These are phyloP conservation scores for Niebla homalea DNA, from an alignment of 495 filamentous ascomycete species.

Conservation along the genomic window DNA sequence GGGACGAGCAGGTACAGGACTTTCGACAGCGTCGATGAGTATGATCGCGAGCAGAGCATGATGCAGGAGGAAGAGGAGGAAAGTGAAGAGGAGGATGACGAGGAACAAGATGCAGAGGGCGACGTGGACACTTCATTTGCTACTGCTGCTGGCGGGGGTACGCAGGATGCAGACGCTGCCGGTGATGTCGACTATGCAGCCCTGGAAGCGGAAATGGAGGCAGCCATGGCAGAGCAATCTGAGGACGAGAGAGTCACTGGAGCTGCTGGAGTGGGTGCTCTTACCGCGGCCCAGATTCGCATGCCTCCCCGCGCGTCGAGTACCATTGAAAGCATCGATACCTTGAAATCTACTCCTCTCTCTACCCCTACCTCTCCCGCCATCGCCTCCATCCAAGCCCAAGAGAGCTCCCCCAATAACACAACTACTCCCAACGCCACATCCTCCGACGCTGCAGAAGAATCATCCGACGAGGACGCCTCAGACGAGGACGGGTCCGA, in stretches of 20 bases:
- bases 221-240: slow-evolving; percentile 35
- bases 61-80: slow-evolving; percentile 21
- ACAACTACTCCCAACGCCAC: slow-evolving; percentile 25
- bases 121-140: slow-evolving; percentile 33
- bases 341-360: slow-evolving; percentile 8
- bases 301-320: not conserved
- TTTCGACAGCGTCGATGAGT: slow-evolving; percentile 54
- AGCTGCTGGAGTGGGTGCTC: slow-evolving; percentile 7
- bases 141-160: slow-evolving; percentile 37
- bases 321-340: slow-evolving; percentile 5
- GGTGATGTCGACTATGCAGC: slow-evolving; percentile 39
- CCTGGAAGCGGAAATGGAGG: slow-evolving; percentile 41
- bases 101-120: slow-evolving; percentile 13
- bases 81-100: slow-evolving; percentile 26
- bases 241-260: slow-evolving; percentile 33
- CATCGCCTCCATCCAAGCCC: slow-evolving; percentile 1
- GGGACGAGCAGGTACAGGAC: slow-evolving; percentile 21
- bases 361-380: slow-evolving; percentile 16
- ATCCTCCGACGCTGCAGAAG: slow-evolving; percentile 23
- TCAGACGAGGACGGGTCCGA: slow-evolving; percentile 36
- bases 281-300: not conserved
- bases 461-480: slow-evolving; percentile 18
- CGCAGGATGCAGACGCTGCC: slow-evolving; percentile 30
- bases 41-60: slow-evolving; percentile 25
- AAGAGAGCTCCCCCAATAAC: slow-evolving; percentile 6